These are phyloP conservation scores for Fraxinus quadrangulata DNA, from an alignment of 257 asterid genomes.

Conservation along the genomic window DNA sequence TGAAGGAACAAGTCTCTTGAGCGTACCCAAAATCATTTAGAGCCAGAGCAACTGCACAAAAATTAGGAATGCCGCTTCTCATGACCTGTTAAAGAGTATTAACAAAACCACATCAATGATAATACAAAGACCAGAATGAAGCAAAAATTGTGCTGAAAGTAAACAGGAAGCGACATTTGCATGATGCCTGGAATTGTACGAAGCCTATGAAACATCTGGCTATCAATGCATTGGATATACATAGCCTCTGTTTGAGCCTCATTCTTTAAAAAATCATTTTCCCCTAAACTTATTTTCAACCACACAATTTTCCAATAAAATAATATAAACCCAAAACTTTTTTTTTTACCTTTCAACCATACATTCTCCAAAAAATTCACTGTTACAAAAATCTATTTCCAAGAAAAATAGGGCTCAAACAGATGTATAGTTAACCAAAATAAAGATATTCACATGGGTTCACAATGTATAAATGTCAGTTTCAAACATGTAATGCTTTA, in stretches of 20 bases:
- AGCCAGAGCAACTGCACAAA: slow-evolving; percentile 54
- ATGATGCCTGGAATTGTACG: background rate
- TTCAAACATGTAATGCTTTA: background rate
- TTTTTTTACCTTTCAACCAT: no score
- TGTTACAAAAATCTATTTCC: no score
- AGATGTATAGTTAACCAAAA: background rate
- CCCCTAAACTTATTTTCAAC: no score
- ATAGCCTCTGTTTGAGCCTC: no score
- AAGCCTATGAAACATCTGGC: background rate
- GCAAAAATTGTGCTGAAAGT: slow-evolving; percentile 16
- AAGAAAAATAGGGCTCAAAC: no score
- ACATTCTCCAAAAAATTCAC: no score
- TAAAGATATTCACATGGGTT: slow-evolving; percentile 15
- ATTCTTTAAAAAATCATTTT: no score
- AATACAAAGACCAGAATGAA: background rate
- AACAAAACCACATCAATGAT: slow-evolving; percentile 20
- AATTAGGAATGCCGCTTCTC: slow-evolving; percentile 96
- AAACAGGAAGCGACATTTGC: background rate
- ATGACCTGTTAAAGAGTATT: slow-evolving; percentile 63
- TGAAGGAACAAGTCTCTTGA: slow-evolving; percentile 23
- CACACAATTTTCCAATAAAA: no score
- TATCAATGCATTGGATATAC: background rate
- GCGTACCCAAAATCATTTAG: slow-evolving; percentile 41
- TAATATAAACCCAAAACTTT: no score
- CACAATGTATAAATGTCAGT: slow-evolving; percentile 2